Conservation (phyloP, 768 basidiomycete species). For the Pisolithus microcarpus region DNA sequence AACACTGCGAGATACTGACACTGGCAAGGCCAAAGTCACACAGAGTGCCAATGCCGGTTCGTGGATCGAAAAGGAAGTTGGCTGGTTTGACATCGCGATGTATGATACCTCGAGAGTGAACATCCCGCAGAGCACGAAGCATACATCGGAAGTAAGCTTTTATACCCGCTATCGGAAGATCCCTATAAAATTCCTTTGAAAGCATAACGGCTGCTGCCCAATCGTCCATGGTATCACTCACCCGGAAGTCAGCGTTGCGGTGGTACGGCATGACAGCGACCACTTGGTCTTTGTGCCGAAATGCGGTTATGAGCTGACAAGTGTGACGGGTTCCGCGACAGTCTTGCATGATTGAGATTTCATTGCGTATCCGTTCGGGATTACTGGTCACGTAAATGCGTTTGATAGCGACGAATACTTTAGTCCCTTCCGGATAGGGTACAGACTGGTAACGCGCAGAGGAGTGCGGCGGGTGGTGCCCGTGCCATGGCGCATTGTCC, state of each 20-base stretch:
- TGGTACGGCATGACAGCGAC: constrained; percentile 93
- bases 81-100: constrained; percentile 98
- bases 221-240: constrained; percentile 34
- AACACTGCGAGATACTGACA: constrained; percentile 38
- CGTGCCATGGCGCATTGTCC: constrained; percentile 72
- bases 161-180: constrained; percentile 66
- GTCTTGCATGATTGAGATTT: constrained; percentile 83
- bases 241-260: constrained; percentile 87
- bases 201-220: constrained; percentile 5
- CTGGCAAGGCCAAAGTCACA: constrained; percentile 96
- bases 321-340: constrained; percentile 80
- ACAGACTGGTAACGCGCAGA: constrained; percentile 60
- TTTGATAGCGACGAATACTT: constrained; percentile 88
- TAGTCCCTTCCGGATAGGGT: constrained; percentile 34
- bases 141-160: constrained; percentile 87
- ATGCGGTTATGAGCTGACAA: constrained; percentile 91
- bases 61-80: constrained; percentile 91
- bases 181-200: constrained; percentile 67
- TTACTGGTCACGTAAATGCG: constrained; percentile 95
- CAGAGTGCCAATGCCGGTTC: constrained; percentile 73
- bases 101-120: constrained; percentile 80
- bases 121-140: constrained; percentile 83
- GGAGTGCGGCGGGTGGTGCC: constrained; percentile 52
- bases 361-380: constrained; percentile 87
- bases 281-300: constrained; percentile 85